Base-by-base conservation (phyloP, 2,329 filamentous ascomycete genomes). In the Penicillium hordei region DNA sequence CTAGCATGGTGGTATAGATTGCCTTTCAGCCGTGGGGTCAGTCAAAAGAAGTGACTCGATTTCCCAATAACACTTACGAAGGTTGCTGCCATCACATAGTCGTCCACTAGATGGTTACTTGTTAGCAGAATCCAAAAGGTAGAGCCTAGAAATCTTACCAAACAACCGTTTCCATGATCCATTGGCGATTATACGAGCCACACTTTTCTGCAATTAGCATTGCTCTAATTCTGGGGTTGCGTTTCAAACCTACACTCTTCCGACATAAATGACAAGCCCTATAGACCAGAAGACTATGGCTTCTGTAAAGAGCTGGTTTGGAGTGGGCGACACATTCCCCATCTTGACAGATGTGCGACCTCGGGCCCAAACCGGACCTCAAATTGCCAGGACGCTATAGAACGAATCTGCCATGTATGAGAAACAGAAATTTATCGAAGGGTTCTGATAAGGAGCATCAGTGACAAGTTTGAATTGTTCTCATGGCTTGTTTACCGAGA, bases 41-140 rank as follows among this genome's bases (percentile, higher is more conserved):
- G 52, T 27, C 0, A 5, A 21, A 13, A 21, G 36, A n/a, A 43
- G 17, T 27, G 27, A 50, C 1, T 44, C 15, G n/a, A 34, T 43
- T 36, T 31, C 1, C 19, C 13, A 5, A 21, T 38, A n/a, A 17
- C 17, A 59, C 72, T 70, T 65, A 76, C 75, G 64, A 76, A 73
- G 5, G 71, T 70, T 10, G 64, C 58, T 27, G 64, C 68, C 75
- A 77, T 77, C 2, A 74, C 61, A 62, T 72, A 74, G 46, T 77
- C 75, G 48, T 76, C 75, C 45, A 70, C 70, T 72, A 38, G 6
- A 46, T 7, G 19, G 38, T 12, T n/a, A 10, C 6, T 29, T 1
- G 34, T 59, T 50, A 58, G 53, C 6, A 25, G n/a, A 23, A 23
- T 21, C 3, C 10, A 10, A 10, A 33, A 15, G 31, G 1, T 7